These are phyloP conservation scores for Alternaria metachromatica DNA, from an alignment of 2,329 filamentous ascomycete species.

Conservation along the genomic window DNA sequence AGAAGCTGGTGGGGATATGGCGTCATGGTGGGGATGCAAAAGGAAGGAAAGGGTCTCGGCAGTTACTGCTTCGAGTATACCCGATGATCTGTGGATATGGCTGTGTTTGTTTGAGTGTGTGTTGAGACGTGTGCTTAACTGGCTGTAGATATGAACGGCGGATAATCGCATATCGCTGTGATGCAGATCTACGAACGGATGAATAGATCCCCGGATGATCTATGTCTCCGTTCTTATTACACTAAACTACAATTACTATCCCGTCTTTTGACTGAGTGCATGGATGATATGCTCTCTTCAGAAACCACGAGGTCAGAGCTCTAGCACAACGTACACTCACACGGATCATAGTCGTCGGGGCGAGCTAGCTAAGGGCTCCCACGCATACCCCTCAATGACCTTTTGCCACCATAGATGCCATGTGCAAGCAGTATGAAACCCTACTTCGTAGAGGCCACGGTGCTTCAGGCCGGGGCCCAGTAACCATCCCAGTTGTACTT, in stretches of 20 bases:
- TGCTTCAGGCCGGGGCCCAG: conserved; percentile 48
- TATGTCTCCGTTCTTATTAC: no score
- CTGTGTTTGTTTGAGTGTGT: background rate
- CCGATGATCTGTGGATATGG: background rate
- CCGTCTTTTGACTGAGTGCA: background rate
- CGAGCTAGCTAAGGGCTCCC: background rate
- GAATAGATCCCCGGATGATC: no score
- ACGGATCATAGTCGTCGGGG: background rate
- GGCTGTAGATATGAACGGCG: background rate
- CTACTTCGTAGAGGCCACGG: background rate
- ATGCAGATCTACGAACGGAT: background rate
- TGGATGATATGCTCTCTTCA: background rate
- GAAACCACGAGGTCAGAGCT: background rate
- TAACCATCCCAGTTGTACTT: conserved; percentile 68
- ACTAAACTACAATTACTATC: background rate
- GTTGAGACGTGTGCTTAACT: background rate
- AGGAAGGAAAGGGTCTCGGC: background rate
- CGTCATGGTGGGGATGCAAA: background rate
- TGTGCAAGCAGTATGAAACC: background rate
- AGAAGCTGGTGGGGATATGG: background rate
- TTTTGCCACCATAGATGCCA: background rate
- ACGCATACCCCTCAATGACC: background rate
- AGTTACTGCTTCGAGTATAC: background rate
- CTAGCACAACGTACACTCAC: background rate
- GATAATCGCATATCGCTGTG: background rate